Evolutionary conservation across 148 eudicot species (phyloP), one percentile per base, ranked within the genome.

Genomic region (Chenopodium suecicum): DNA sequence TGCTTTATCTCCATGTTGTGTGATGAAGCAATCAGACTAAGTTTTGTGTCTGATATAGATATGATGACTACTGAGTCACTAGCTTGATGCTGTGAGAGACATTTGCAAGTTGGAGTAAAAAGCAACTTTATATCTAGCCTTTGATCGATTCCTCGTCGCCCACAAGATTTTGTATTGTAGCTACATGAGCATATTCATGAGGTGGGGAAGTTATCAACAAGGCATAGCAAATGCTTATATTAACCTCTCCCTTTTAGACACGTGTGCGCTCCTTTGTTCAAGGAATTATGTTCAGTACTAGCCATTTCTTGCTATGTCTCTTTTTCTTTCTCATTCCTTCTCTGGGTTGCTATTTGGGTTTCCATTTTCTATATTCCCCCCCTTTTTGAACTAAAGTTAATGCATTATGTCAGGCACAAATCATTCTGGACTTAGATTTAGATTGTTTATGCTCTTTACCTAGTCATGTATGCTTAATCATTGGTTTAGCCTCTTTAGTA

Each of bases 81-180:
- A 37, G 32, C 10, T 80, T 76, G 46, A 68, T 82, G 84, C 80
- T 76, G 41, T 76, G 19, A 76, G 70, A 81, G 62, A 56, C 67
- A 66, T 41, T 54, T 70, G 54, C 37, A 80, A 54, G 56, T 9
- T 82, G 52, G 29, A 48, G 56, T 60, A 14, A 17, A 54, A 75
- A 75, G 67, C 68, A 54, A 46, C 79, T 68, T 74, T n/a, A 52
- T 20, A 60, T 47, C 34, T 52, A 47, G 29, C 80, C 77, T 82
- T 76, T 68, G 52, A 32, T 69, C 46, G 84, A 82, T 81, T 27
- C 80, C 80, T 82, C 75, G 31, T 76, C 29, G 75, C 75, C 80
- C 80, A 76, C 77, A 46, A 48, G 60, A 77, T 66, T 63, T 72
- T 79, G 73, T n/a, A 37, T 52, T 17, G 22, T 65, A 78, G 73